Base-by-base conservation (phyloP, 768 basidiomycete genomes). In the Rhizopogon salebrosus region DNA sequence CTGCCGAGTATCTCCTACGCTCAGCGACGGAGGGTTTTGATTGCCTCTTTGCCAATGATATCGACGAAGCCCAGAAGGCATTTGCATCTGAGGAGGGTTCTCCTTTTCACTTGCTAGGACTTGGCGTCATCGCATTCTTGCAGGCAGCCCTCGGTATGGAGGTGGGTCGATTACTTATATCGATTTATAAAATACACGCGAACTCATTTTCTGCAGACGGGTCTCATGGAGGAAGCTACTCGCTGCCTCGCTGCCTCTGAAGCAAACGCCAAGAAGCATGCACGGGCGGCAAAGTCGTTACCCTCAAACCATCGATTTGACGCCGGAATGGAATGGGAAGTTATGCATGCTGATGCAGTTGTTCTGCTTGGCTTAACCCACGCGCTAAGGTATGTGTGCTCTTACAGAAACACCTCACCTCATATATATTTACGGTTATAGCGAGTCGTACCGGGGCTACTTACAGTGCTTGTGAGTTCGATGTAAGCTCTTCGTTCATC, bases 61-160 rank as follows among this genome's bases (percentile, higher is more conserved):
- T 91, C 53, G 70, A 59, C 1, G 71, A 72, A 0, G 85, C 89
- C 0, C 70, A 78, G 53, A 60, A 69, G 10, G 70, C 74, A 36
- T 85, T 89, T 63, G 62, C 13, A 51, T 38, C 43, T 4, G 49
- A 60, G 24, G 63, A 68, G 8, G 75, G 80, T 34, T 84, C 85
- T 36, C 82, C 89, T 0, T 86, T 89, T 60, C 89, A 92, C 65
- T 72, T 80, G 18, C 73, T 91, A 53, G 89, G 89, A 1, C 70
- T 81, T 0, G 89, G 88, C 14, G 82, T 85, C 0, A 84, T 83
- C 53, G 79, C 80, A 0, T 91, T 91, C 58, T 70, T 91, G 40
- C 84, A 89, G 64, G 90, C 88, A 0, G 87, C 85, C 1, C 70
- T 91, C 13, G 86, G 87, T n/a, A 82, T 90, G 82, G 89, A 92